These are phyloP conservation scores for Crithidia bombi DNA, from an alignment of 208 protist genomes.

Conservation along the genomic window DNA sequence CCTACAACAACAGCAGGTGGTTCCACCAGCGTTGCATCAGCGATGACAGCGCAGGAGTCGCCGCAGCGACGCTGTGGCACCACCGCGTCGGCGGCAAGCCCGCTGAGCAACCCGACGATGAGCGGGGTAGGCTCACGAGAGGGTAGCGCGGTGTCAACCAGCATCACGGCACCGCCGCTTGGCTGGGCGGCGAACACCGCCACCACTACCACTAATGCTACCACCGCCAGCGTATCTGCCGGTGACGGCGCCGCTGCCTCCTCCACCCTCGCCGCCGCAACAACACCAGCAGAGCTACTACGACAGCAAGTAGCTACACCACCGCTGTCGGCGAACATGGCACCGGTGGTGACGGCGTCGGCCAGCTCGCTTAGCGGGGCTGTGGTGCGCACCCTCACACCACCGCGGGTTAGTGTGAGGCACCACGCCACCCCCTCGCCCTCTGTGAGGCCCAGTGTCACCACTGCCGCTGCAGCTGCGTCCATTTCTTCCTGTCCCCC, in stretches of 20 bases:
- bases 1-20: conserved; percentile 18
- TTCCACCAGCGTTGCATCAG: neutral
- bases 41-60: neutral
- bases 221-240: neutral
- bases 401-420: neutral
- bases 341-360: neutral
- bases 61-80: neutral
- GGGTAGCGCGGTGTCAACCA: conserved; percentile 4
- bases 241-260: neutral
- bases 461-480: neutral
- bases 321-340: conserved; percentile 2
- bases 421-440: neutral
- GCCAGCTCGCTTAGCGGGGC: neutral
- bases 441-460: neutral
- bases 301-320: neutral
- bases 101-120: neutral
- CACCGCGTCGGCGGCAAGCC: neutral
- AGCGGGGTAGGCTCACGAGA: conserved; percentile 1
- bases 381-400: neutral
- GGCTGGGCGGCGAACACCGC: neutral
- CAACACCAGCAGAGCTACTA: neutral
- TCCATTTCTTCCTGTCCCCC: too few species aligned
- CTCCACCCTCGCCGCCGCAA: neutral
- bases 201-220: neutral
- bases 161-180: neutral